Percentiles rank a stretch among this genome's conserved stretches.
phyloP scores from a whole-genome alignment of 768 basidiomycete species.

The Hygrocybe punicea region DNA sequence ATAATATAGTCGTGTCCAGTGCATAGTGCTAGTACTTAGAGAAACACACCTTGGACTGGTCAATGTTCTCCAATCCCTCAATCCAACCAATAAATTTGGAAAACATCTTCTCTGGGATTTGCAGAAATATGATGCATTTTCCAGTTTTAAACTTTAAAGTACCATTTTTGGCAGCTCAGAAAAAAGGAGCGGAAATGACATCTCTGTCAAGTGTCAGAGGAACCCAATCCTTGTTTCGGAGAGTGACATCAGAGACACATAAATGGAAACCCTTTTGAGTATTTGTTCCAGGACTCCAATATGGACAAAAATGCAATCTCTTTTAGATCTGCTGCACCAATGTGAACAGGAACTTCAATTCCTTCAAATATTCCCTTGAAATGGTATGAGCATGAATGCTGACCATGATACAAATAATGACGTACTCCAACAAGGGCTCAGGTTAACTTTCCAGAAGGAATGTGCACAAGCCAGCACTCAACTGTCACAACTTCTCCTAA shows the following conservation, averaged over 20 bases:
- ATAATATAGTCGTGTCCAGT: background rate
- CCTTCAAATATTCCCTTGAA: background rate
- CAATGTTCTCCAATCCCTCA: background rate
- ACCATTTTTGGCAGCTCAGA: background rate
- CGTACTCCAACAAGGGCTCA: background rate
- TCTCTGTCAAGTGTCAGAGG: no score
- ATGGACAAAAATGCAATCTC: background rate
- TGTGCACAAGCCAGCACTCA: background rate
- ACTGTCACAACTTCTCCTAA: background rate
- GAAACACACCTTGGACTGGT: no score
- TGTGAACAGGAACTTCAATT: background rate
- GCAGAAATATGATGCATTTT: background rate
- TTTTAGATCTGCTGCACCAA: background rate
- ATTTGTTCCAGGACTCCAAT: background rate
- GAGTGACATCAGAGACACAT: no score
- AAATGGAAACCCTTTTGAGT: no score
- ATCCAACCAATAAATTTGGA: background rate
- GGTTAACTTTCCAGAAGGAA: background rate
- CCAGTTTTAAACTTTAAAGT: background rate
- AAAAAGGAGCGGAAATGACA: background rate
- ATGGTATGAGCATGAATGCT: no score
- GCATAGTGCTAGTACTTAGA: background rate
- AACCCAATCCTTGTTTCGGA: no score
- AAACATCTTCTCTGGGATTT: background rate
- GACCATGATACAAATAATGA: no score